phyloP scores from a whole-genome alignment of 768 basidiomycete species.

The Gloeostereum incarnatum region DNA sequence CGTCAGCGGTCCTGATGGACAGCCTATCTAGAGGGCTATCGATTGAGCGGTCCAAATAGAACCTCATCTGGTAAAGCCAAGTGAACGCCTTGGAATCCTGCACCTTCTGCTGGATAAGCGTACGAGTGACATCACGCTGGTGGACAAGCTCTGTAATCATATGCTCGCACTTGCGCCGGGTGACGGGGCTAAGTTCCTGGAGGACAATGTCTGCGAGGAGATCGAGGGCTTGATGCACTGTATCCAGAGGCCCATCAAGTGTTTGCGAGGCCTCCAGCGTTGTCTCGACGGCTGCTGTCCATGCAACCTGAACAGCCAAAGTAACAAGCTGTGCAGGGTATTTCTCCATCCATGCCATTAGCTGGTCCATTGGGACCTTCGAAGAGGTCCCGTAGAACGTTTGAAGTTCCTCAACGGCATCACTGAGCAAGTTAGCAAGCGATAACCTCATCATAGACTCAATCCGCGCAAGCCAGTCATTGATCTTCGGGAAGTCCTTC shows the following conservation, averaged over 20 bases:
- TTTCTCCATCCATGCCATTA: slow-evolving; percentile 88
- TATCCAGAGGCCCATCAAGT: slow-evolving; percentile 62
- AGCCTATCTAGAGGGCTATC: slow-evolving; percentile 77
- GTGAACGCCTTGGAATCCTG: slow-evolving; percentile 65
- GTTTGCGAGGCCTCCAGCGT: slow-evolving; percentile 46
- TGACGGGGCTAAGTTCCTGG: slow-evolving; percentile 78
- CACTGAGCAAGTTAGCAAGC: slow-evolving; percentile 71
- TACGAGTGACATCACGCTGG: slow-evolving; percentile 89
- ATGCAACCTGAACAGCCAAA: slow-evolving; percentile 89
- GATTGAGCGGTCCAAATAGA: slow-evolving; percentile 71
- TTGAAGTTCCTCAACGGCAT: slow-evolving; percentile 74
- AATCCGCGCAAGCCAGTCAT: slow-evolving; percentile 92
- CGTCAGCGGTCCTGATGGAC: slow-evolving; percentile 79
- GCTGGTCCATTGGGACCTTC: slow-evolving; percentile 49
- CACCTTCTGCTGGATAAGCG: slow-evolving; percentile 59
- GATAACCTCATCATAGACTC: slow-evolving; percentile 92
- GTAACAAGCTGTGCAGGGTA: slow-evolving; percentile 96
- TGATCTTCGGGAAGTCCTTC: slow-evolving; percentile 95
- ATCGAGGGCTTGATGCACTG: slow-evolving; percentile 77
- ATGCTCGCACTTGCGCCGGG: slow-evolving; percentile 97
- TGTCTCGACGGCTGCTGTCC: slow-evolving; percentile 80
- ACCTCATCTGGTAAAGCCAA: slow-evolving; percentile 99
- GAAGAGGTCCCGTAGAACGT: slow-evolving; percentile 66
- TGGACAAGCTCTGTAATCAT: slow-evolving; percentile 98
- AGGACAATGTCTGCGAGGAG: slow-evolving; percentile 96